Conservation (phyloP, 106 monocot genomes). For the Narthecium ossifragum region DNA sequence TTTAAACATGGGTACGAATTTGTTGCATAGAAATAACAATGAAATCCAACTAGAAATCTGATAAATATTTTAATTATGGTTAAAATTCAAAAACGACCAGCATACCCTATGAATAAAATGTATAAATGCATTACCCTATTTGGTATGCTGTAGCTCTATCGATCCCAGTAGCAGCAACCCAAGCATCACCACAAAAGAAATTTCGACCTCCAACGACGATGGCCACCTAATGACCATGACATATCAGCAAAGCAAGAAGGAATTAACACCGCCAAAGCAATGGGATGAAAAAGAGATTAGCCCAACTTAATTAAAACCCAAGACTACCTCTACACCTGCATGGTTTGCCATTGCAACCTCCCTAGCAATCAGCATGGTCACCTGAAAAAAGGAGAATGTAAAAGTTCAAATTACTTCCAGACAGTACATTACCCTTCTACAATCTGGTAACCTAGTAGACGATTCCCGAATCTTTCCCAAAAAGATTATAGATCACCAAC, state of each 20-base stretch:
- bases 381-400: slow-evolving; percentile 27
- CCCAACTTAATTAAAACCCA: not conserved
- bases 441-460: not conserved
- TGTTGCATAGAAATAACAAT: too few species aligned
- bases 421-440: not conserved
- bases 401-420: too few species aligned
- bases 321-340: slow-evolving; percentile 74
- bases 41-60: too few species aligned
- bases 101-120: too few species aligned
- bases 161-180: slow-evolving; percentile 68
- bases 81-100: too few species aligned
- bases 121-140: slow-evolving; percentile 66
- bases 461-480: too few species aligned
- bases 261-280: not conserved
- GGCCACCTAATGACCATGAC: slow-evolving; percentile 53
- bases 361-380: slow-evolving; percentile 73
- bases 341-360: slow-evolving; percentile 77
- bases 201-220: slow-evolving; percentile 96
- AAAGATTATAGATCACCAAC: too few species aligned
- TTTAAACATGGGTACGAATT: too few species aligned
- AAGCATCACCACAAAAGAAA: slow-evolving; percentile 85
- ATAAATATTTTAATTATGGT: too few species aligned
- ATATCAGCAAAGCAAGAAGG: not conserved
- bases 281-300: not conserved
- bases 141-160: slow-evolving; percentile 85